These are phyloP conservation scores for Rutstroemia sydowiana DNA, from an alignment of 2,329 filamentous ascomycete species.

Conservation along the genomic window DNA sequence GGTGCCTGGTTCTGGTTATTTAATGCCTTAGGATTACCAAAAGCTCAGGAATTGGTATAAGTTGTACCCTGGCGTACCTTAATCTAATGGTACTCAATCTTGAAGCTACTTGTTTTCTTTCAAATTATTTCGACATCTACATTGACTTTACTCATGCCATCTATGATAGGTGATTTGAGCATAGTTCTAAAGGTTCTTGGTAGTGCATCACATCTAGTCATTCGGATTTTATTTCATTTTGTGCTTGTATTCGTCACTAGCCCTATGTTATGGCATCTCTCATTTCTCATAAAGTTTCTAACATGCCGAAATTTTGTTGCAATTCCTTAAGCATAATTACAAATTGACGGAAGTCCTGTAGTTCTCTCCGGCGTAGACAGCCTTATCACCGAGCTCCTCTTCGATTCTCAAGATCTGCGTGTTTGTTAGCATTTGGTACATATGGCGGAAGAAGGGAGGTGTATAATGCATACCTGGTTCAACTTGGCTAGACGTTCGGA, in stretches of 20 bases:
- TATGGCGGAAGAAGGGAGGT: neutral
- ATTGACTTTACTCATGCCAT: too few species aligned
- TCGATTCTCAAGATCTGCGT: conserved; percentile 94
- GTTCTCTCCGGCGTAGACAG: conserved; percentile 82
- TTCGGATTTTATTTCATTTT: conserved; percentile 1
- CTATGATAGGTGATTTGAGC: too few species aligned
- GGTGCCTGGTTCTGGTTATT: too few species aligned
- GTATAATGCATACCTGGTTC: conserved; percentile 56
- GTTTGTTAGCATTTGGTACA: neutral
- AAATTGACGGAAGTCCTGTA: conserved; percentile 90
- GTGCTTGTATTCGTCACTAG: conserved; percentile 8
- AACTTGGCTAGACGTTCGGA: conserved; percentile 99
- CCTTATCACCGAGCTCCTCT: conserved; percentile 92
- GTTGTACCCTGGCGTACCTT: too few species aligned
- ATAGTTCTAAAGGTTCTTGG: too few species aligned
- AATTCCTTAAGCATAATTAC: conserved; percentile 44
- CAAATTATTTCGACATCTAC: too few species aligned
- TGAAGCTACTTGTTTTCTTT: too few species aligned
- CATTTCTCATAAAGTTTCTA: neutral
- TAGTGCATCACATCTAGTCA: too few species aligned
- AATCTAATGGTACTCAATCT: too few species aligned
- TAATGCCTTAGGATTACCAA: too few species aligned
- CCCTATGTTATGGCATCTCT: conserved; percentile 2
- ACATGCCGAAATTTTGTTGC: neutral
- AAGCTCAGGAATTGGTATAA: too few species aligned